These are phyloP conservation scores for Phytopythium aichiense DNA, from an alignment of 352 stramenopile species.

Conservation along the genomic window DNA sequence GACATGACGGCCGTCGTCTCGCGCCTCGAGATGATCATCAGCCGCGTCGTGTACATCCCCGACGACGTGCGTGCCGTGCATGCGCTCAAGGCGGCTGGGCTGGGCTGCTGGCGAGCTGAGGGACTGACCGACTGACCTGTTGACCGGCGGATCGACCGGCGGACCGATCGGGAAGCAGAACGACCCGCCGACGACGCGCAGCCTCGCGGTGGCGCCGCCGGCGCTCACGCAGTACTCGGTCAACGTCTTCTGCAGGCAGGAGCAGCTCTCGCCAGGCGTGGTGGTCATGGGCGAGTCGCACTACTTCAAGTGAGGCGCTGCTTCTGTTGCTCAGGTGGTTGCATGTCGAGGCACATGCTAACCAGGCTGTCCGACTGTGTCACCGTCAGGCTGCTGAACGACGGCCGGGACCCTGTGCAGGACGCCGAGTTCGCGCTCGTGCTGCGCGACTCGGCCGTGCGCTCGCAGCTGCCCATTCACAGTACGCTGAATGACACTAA, in stretches of 20 bases:
- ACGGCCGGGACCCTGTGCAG: slow-evolving; percentile 50
- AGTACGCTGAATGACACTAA: slow-evolving; percentile 12
- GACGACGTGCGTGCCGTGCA: slow-evolving; percentile 35
- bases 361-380: not conserved
- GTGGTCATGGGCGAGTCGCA: slow-evolving; percentile 43
- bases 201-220: slow-evolving; percentile 35
- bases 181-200: slow-evolving; percentile 74
- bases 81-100: slow-evolving; percentile 2
- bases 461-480: slow-evolving; percentile 28
- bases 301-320: slow-evolving; percentile 48
- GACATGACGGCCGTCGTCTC: slow-evolving; percentile 89
- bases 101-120: not conserved
- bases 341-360: not conserved
- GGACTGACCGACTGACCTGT: not conserved
- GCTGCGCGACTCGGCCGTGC: slow-evolving; percentile 45
- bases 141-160: not conserved
- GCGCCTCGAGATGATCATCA: slow-evolving; percentile 84
- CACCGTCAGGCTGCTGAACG: slow-evolving; percentile 40
- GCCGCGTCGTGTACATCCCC: slow-evolving; percentile 79
- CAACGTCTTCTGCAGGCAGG: slow-evolving; percentile 60
- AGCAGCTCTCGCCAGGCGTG: slow-evolving; percentile 33
- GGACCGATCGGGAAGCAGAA: slow-evolving; percentile 27
- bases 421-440: slow-evolving; percentile 58
- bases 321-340: not conserved
- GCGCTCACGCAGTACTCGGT: slow-evolving; percentile 81